Conservation (phyloP, 108 stramenopile genomes). For the Aureococcus anophagefferens region DNA sequence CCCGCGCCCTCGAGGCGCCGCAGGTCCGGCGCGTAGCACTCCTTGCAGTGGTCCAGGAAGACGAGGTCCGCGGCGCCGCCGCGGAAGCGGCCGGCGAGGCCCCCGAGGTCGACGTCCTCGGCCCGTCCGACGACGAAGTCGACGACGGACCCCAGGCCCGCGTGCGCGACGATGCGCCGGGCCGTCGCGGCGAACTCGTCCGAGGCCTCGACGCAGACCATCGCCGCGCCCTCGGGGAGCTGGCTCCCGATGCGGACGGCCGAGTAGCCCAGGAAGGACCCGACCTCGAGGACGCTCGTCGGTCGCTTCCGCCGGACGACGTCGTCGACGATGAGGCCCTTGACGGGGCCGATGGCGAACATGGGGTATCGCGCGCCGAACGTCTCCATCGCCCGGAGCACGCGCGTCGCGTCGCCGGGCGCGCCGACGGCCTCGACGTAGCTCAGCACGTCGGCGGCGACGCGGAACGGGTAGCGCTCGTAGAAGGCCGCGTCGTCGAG, state of each 20-base stretch:
- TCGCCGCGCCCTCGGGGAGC: not conserved
- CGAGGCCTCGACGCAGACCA: not conserved
- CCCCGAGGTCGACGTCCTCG: not conserved
- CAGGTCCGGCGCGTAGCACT: not conserved
- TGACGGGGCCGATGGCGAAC: not conserved
- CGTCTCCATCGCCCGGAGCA: not conserved
- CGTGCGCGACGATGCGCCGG: not conserved
- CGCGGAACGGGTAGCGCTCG: not conserved
- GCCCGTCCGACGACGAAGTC: not conserved
- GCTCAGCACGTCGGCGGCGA: not conserved
- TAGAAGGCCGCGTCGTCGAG: not conserved
- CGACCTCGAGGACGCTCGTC: not conserved
- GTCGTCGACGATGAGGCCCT: not conserved
- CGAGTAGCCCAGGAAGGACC: not conserved
- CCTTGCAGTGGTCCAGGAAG: not conserved
- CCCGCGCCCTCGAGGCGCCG: not conserved
- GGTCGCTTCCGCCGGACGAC: not conserved
- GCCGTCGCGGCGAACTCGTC: not conserved
- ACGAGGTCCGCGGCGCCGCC: not conserved
- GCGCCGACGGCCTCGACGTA: not conserved
- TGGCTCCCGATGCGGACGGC: not conserved
- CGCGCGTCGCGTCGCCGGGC: not conserved
- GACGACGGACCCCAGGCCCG: not conserved
- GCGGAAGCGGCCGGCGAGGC: not conserved
- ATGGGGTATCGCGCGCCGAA: not conserved